phyloP scores from a whole-genome alignment of 768 basidiomycete genomes.

The Pisolithus albus region DNA sequence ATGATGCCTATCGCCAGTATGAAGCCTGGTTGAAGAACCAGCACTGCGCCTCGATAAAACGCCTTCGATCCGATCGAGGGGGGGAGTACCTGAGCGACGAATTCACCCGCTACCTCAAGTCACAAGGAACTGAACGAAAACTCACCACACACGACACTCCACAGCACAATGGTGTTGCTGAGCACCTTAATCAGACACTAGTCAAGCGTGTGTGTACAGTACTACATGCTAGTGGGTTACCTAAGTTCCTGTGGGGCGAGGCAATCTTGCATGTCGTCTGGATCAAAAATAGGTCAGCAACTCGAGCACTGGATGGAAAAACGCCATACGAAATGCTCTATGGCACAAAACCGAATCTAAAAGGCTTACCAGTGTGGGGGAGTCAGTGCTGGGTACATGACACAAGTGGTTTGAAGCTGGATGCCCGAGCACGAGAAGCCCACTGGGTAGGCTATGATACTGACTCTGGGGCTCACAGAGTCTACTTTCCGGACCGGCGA shows the following conservation, averaged over 20 bases:
- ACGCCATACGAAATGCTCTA: constrained; percentile 1
- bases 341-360: background rate
- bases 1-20: constrained; percentile 3
- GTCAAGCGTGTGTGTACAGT: constrained; percentile 17
- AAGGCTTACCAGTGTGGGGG: background rate
- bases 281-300: background rate
- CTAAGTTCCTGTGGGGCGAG: constrained; percentile 17
- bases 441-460: background rate
- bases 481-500: background rate
- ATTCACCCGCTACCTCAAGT: background rate
- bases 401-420: background rate
- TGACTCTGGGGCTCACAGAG: background rate
- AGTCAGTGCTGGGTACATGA: background rate
- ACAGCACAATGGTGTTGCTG: constrained; percentile 25
- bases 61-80: constrained; percentile 4
- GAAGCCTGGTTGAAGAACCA: constrained; percentile 4
- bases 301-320: background rate
- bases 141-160: constrained; percentile 13
- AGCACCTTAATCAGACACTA: constrained; percentile 22
- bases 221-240: constrained; percentile 13
- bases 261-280: background rate
- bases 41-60: background rate
- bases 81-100: constrained; percentile 5
- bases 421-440: background rate
- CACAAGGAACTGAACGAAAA: constrained; percentile 3